Evolutionary conservation across 208 protist genomes (phyloP), one percentile per base, ranked within the genome.

Genomic region (Trypanosoma cruzi): DNA sequence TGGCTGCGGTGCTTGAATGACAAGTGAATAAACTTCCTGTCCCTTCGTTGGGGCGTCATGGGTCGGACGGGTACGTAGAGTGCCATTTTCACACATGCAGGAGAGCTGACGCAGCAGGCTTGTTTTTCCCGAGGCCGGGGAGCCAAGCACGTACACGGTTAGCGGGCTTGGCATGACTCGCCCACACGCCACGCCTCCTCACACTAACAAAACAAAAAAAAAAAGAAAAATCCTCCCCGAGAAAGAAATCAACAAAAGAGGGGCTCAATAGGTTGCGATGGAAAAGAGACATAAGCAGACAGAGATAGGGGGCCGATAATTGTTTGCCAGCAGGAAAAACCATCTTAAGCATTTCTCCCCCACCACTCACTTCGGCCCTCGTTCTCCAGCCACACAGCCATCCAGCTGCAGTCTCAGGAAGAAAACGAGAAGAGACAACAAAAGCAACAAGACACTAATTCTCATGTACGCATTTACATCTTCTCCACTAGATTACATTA

Each of bases 61-160:
- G 13, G 29, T 64, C 1, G 81, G 82, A 26, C 56, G 49, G 3
- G 58, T 64, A 14, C 28, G 42, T 11, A 91, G 57, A 20, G 60
- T 59, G 3, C 73, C 80, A 18, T 22, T 49, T 2, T 72, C 40
- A 46, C 53, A 76, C 48, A 90, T 68, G 46, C 56, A 73, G 59
- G 66, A 55, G 14, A 93, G 62, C 54, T 92, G 84, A 13, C 80
- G 69, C 29, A 93, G 53, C 13, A 96, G 74, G 42, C 79, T 81
- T 26, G 88, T 89, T 75, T 96, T 96, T 20, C 90, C 87, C 22
- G 68, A 73, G 37, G 74, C 75, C 59, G 89, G 77, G 2, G 85
- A 68, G 24, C 87, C 90, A n/a, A 96, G 48, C 3, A 93, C 84
- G 57, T 91, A 93, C 16, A 86, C 32, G 8, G 32, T 74, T 3